phyloP scores from a whole-genome alignment of 208 protist species.

The Trypanosoma brucei region DNA sequence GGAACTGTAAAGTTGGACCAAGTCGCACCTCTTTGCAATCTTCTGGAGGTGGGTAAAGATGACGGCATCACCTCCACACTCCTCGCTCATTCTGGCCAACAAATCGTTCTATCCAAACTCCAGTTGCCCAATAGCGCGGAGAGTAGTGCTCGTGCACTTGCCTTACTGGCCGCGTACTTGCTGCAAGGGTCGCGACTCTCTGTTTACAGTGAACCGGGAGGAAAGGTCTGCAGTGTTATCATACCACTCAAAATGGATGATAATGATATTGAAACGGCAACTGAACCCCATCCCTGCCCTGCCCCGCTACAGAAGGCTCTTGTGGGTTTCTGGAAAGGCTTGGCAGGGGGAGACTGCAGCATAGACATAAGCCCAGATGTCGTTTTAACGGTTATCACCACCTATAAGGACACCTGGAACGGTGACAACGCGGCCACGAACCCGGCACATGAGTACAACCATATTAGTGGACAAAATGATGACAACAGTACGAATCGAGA shows the following conservation, averaged over 20 bases:
- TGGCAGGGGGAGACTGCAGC: slow-evolving; percentile 17
- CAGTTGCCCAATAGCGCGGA: slow-evolving; percentile 25
- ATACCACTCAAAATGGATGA: slow-evolving; percentile 47
- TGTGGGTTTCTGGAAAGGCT: slow-evolving; percentile 63
- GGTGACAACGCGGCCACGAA: slow-evolving; percentile 1
- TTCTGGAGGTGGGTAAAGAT: slow-evolving; percentile 53
- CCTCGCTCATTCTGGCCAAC: slow-evolving; percentile 21
- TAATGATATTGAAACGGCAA: slow-evolving; percentile 42
- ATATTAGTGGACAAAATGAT: slow-evolving; percentile 3
- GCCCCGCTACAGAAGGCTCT: slow-evolving; percentile 62
- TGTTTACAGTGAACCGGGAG: slow-evolving; percentile 33
- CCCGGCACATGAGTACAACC: slow-evolving; percentile 1
- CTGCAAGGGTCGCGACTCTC: slow-evolving; percentile 74
- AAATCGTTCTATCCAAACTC: slow-evolving; percentile 37
- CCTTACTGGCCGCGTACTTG: slow-evolving; percentile 63
- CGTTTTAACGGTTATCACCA: slow-evolving; percentile 65
- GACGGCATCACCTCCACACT: slow-evolving; percentile 69
- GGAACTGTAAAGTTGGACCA: slow-evolving; percentile 29
- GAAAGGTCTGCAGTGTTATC: slow-evolving; percentile 46
- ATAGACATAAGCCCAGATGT: slow-evolving; percentile 60
- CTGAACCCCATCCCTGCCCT: slow-evolving; percentile 61
- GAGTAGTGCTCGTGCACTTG: slow-evolving; percentile 53
- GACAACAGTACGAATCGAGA: not conserved
- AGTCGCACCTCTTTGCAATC: slow-evolving; percentile 36
- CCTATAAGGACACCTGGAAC: slow-evolving; percentile 54